Evolutionary conservation across 164 flowering plant genomes (phyloP).

Genomic region (Aristolochia californica): DNA sequence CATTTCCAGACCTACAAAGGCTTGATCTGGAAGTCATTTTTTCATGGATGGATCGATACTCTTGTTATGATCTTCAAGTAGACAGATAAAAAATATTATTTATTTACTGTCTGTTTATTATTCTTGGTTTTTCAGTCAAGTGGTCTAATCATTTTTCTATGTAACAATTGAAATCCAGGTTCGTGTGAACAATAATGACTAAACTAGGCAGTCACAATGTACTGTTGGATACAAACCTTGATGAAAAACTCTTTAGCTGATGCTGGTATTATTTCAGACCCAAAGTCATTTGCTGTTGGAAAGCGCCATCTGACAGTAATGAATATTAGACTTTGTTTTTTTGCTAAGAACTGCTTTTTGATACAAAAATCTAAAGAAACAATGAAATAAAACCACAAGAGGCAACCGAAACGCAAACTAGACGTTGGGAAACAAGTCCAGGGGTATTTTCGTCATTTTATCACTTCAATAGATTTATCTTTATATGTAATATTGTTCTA

Average conservation of each 20-base stretch:
- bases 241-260: slow-evolving; percentile 65
- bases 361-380: background rate
- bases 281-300: slow-evolving; percentile 94
- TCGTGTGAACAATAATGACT: background rate
- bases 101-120: too few species aligned
- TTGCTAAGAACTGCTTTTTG: slow-evolving; percentile 1
- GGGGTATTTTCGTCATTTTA: too few species aligned
- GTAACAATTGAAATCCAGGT: too few species aligned
- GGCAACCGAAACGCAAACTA: background rate
- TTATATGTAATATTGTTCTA: too few species aligned
- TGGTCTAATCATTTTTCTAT: too few species aligned
- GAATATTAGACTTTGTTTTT: slow-evolving; percentile 7
- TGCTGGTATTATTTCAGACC: slow-evolving; percentile 93
- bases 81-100: too few species aligned
- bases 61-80: too few species aligned
- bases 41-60: too few species aligned
- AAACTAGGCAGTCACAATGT: background rate
- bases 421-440: background rate
- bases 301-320: slow-evolving; percentile 73
- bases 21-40: too few species aligned
- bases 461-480: too few species aligned
- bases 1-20: background rate
- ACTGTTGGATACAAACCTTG: slow-evolving; percentile 28
- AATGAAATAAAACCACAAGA: background rate
- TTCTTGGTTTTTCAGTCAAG: too few species aligned